Evolutionary conservation across 2,329 filamentous ascomycete genomes (phyloP).

Genomic region (Pyrenochaeta sp.): DNA sequence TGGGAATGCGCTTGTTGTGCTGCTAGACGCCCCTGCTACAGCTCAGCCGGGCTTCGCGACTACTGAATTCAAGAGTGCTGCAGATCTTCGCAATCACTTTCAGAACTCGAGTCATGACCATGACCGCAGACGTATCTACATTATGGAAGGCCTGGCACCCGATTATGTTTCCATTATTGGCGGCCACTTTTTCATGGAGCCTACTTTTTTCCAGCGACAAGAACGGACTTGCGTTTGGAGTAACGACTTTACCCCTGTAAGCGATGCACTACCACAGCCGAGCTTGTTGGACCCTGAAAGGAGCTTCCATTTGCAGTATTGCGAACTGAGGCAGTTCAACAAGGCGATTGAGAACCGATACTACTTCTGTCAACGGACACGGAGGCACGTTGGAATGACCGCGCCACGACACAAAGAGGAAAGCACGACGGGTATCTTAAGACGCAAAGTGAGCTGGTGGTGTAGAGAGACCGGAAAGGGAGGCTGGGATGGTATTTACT

Average conservation of each 20-base stretch:
- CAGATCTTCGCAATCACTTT: slow-evolving; percentile 31
- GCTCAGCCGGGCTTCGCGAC: slow-evolving; percentile 23
- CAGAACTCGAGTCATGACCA: slow-evolving; percentile 11
- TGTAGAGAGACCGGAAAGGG: slow-evolving; percentile 23
- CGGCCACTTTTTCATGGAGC: slow-evolving; percentile 46
- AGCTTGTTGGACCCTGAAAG: slow-evolving; percentile 36
- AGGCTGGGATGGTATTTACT: slow-evolving; percentile 44
- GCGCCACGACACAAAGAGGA: slow-evolving; percentile 31
- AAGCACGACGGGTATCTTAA: slow-evolving; percentile 39
- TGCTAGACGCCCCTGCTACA: slow-evolving; percentile 31
- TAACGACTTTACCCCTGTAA: slow-evolving; percentile 45
- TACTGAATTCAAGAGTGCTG: slow-evolving; percentile 20
- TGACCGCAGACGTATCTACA: slow-evolving; percentile 35
- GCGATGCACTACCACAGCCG: slow-evolving; percentile 44
- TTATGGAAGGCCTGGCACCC: slow-evolving; percentile 45
- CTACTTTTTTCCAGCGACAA: slow-evolving; percentile 43
- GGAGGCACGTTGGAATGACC: slow-evolving; percentile 46
- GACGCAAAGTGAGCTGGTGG: slow-evolving; percentile 46
- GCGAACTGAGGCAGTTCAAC: slow-evolving; percentile 44
- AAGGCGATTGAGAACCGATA: slow-evolving; percentile 32
- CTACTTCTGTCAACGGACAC: slow-evolving; percentile 40
- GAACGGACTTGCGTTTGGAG: slow-evolving; percentile 48
- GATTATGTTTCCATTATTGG: slow-evolving; percentile 40
- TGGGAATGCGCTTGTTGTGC: slow-evolving; percentile 33
- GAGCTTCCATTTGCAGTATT: slow-evolving; percentile 44